phyloP scores from a whole-genome alignment of 2,329 filamentous ascomycete genomes.

The Cladosporium sp. region DNA sequence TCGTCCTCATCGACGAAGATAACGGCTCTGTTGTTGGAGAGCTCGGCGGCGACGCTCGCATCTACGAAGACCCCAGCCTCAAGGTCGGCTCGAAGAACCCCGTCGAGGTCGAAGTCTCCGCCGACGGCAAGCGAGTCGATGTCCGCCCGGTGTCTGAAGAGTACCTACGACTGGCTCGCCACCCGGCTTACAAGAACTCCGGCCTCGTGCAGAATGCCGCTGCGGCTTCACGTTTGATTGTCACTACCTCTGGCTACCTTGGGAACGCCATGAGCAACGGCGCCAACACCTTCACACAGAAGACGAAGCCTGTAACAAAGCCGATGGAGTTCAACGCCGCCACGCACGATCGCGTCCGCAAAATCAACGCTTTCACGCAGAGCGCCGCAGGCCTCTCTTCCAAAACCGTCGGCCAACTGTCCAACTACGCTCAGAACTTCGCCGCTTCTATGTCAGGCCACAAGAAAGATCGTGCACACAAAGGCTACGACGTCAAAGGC shows the following conservation, averaged over 20 bases:
- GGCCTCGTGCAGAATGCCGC: slow-evolving; percentile 83
- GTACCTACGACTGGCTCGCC: slow-evolving; percentile 74
- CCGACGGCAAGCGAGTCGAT: slow-evolving; percentile 67
- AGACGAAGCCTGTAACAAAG: slow-evolving; percentile 72
- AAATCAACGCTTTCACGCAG: slow-evolving; percentile 83
- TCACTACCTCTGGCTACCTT: slow-evolving; percentile 80
- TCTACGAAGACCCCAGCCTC: slow-evolving; percentile 74
- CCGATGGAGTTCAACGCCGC: slow-evolving; percentile 85
- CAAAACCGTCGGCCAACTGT: slow-evolving; percentile 83
- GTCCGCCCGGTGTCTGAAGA: slow-evolving; percentile 68
- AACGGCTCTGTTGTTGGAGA: slow-evolving; percentile 95
- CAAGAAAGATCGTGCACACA: slow-evolving; percentile 54
- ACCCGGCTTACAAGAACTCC: slow-evolving; percentile 90
- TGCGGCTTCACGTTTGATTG: slow-evolving; percentile 85
- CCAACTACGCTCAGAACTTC: slow-evolving; percentile 83
- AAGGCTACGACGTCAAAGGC: slow-evolving; percentile 70
- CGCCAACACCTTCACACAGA: slow-evolving; percentile 78
- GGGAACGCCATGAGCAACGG: slow-evolving; percentile 74
- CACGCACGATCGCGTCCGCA: slow-evolving; percentile 81
- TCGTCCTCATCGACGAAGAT: slow-evolving; percentile 92
- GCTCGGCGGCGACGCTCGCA: slow-evolving; percentile 75
- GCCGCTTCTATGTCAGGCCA: slow-evolving; percentile 73
- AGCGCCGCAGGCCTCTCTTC: slow-evolving; percentile 77
- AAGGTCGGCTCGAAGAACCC: slow-evolving; percentile 89
- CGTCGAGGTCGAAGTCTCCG: slow-evolving; percentile 74